Base-by-base conservation (phyloP, 768 basidiomycete species). In the Boletus coccyginus region DNA sequence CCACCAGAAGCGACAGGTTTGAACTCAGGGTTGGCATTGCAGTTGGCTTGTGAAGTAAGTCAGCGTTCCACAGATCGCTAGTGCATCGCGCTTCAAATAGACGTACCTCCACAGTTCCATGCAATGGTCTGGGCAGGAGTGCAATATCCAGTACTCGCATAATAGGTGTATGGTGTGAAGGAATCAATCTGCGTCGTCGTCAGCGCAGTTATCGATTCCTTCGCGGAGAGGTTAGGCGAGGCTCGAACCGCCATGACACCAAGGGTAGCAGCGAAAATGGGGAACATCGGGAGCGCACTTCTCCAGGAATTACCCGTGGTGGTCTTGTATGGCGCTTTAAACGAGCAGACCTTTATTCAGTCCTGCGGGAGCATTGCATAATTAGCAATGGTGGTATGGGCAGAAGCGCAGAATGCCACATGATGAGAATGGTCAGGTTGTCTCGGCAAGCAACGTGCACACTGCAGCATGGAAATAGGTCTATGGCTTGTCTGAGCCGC, bases 41-140 rank as follows among this genome's bases (percentile, higher is more conserved):
- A 84, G 62, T 80, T 74, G 17, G 66, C 78, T 80, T 36, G 3
- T 5, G 10, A 6, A 39, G 36, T 29, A 12, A 32, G 21, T 59
- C 31, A 51, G 29, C 27, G 16, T 46, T 41, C 19, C 14, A 21
- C 11, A 27, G 11, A 52, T 1, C 0, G 1, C n/a, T 21, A 24
- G 5, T 35, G 21, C 16, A 46, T 11, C 43, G 38, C 27, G 11
- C 6, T 38, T 53, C 8, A 16, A 39, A 32, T 41, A n/a, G 42
- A 70, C 76, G 52, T 58, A 81, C 82, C 58, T 68, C 85, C 85
- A 66, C 84, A 86, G 32, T 75, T 64, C 82, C 84, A 85, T 21
- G 73, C 71, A 41, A 77, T 59, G 27, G 78, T 80, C 40, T 68
- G 51, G 5, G 74, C 50, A 7, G 81, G 69, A 16, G 66, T 50